These are phyloP conservation scores for Rhytidhysteron rufulum DNA, from an alignment of 2,329 filamentous ascomycete species.

Conservation along the genomic window DNA sequence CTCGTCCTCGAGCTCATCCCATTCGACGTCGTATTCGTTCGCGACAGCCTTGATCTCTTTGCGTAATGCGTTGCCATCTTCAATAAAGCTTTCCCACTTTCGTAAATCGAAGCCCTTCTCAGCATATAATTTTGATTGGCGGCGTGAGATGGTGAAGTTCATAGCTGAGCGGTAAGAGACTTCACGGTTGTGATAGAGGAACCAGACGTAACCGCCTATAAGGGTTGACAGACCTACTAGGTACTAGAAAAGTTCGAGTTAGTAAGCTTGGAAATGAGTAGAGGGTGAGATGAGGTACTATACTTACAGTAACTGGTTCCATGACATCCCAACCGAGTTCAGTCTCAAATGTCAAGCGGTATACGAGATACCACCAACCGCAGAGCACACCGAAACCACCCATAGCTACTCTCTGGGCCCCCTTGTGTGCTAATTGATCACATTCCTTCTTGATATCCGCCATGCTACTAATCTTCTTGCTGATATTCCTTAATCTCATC, in stretches of 20 bases:
- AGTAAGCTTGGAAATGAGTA: neutral
- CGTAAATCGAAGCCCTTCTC: conserved; percentile 69
- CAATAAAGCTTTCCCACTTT: conserved; percentile 73
- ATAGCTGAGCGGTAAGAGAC: conserved; percentile 82
- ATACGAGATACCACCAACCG: conserved; percentile 79
- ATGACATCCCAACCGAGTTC: conserved; percentile 86
- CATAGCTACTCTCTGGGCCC: conserved; percentile 74
- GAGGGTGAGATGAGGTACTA: neutral
- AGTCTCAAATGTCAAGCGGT: conserved; percentile 64
- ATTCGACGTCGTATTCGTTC: conserved; percentile 84
- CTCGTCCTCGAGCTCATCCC: conserved; percentile 74
- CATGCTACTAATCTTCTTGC: conserved; percentile 63
- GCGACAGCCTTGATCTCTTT: conserved; percentile 78
- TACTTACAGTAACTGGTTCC: conserved; percentile 69
- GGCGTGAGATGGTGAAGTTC: conserved; percentile 76
- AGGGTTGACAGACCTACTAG: conserved; percentile 80
- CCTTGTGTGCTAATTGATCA: conserved; percentile 70
- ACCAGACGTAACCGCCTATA: conserved; percentile 90
- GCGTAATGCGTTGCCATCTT: conserved; percentile 73
- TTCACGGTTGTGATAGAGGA: conserved; percentile 87
- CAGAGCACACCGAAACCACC: conserved; percentile 71
- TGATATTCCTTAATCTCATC: conserved; percentile 68
- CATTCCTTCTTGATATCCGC: conserved; percentile 77
- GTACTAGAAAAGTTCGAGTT: conserved; percentile 49
- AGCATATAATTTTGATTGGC: conserved; percentile 74